A percentile compares a stretch with the other conserved stretches of the same genome.
Conservation (phyloP, 2,329 filamentous ascomycete genomes). For the Ramularia endophylla region DNA sequence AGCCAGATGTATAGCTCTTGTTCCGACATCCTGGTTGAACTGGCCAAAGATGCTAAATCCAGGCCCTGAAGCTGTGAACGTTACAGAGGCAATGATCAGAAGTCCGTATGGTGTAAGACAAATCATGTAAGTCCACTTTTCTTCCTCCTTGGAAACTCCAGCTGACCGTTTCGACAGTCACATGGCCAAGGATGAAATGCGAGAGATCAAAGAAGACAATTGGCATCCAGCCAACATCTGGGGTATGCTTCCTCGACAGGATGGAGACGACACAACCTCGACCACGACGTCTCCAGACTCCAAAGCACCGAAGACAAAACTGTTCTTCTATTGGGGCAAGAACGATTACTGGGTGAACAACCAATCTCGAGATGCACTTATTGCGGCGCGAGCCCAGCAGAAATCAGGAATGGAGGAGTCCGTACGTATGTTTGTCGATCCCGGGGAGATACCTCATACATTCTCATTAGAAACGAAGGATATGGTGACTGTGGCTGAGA, state of each 20-base stretch:
- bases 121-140: conserved; percentile 39
- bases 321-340: conserved; percentile 55
- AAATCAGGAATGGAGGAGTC: conserved; percentile 25
- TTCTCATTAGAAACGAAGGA: conserved; percentile 50
- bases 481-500: conserved; percentile 45
- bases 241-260: conserved; percentile 37
- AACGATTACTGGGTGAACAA: conserved; percentile 59
- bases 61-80: conserved; percentile 34
- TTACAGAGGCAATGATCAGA: conserved; percentile 47
- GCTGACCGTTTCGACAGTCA: conserved; percentile 28
- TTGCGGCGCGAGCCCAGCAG: conserved; percentile 35
- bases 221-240: conserved; percentile 58
- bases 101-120: conserved; percentile 47
- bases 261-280: conserved; percentile 1
- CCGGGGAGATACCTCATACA: conserved; percentile 51
- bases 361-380: conserved; percentile 50
- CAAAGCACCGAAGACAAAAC: conserved; percentile 33
- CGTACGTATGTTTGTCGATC: conserved; percentile 49
- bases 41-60: conserved; percentile 10
- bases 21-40: conserved; percentile 27
- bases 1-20: not conserved
- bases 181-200: conserved; percentile 55
- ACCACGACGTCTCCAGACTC: not conserved
- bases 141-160: not conserved
- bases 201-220: conserved; percentile 49